Conservation (phyloP, 345 rosid species). For the Camelina sativa region DNA sequence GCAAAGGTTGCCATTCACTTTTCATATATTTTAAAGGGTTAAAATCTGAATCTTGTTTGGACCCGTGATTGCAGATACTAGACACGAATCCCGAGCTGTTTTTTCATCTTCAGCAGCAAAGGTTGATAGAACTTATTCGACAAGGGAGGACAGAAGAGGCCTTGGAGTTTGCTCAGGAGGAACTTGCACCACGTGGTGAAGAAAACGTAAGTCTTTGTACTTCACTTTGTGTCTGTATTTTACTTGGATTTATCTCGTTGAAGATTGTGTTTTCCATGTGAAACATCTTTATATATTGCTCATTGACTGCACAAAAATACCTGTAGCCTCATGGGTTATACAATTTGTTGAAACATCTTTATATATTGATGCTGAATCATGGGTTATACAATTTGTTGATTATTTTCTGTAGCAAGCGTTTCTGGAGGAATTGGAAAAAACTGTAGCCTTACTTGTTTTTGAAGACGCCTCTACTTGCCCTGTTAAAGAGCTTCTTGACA, state of each 20-base stretch:
- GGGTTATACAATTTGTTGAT: neutral
- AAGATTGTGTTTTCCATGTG: neutral
- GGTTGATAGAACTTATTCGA: slow-evolving; percentile 92
- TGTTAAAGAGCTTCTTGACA: slow-evolving; percentile 82
- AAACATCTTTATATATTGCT: neutral
- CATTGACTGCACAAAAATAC: neutral
- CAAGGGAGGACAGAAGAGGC: slow-evolving; percentile 93
- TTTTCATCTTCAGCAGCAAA: slow-evolving; percentile 99
- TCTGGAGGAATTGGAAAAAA: slow-evolving; percentile 94
- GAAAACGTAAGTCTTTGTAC: slow-evolving; percentile 63
- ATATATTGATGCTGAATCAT: too few species aligned
- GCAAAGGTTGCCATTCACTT: neutral
- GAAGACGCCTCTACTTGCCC: slow-evolving; percentile 91
- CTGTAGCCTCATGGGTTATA: neutral
- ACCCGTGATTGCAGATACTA: slow-evolving; percentile 58
- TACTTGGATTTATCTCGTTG: slow-evolving; percentile 9
- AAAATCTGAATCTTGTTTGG: neutral
- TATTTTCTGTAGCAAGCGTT: slow-evolving; percentile 64
- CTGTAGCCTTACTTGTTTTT: slow-evolving; percentile 88
- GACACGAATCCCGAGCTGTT: slow-evolving; percentile 94
- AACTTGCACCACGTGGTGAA: slow-evolving; percentile 98
- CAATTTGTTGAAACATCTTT: too few species aligned
- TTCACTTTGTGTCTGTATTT: slow-evolving; percentile 25
- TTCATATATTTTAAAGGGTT: neutral
- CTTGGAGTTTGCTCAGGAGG: slow-evolving; percentile 97